A percentile compares a stretch with the other conserved stretches of the same genome.
Evolutionary conservation across 306 rosid genomes (phyloP).

Genomic region (Casuarina cunninghamiana): DNA sequence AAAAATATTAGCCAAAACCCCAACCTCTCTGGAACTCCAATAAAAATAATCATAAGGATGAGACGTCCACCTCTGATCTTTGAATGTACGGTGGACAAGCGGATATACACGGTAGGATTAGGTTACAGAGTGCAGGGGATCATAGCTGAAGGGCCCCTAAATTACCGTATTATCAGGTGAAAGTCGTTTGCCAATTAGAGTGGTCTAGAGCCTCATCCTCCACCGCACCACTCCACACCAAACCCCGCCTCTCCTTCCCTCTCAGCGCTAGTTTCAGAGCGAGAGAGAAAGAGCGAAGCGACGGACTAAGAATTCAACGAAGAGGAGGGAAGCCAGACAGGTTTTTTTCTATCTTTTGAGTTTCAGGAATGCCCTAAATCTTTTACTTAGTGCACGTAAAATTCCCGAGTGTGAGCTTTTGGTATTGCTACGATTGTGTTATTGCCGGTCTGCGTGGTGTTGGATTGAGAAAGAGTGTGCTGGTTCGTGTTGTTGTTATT

Average conservation of each 20-base stretch:
- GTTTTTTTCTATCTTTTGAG: background rate
- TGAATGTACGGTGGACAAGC: background rate
- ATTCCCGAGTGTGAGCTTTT: background rate
- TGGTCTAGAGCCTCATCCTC: slow-evolving; percentile 39
- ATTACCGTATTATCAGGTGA: background rate
- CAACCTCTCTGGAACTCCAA: background rate
- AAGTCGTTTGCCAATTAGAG: background rate
- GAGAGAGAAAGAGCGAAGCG: slow-evolving; percentile 21
- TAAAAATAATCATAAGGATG: background rate
- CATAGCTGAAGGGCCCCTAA: background rate
- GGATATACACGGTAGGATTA: background rate
- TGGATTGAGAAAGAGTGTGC: background rate
- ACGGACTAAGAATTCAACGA: background rate
- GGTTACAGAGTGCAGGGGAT: background rate
- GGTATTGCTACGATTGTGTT: background rate
- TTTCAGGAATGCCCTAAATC: background rate
- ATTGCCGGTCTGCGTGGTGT: background rate
- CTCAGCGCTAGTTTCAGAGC: background rate
- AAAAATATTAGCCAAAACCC: background rate
- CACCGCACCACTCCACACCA: slow-evolving; percentile 1
- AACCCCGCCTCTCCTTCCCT: background rate
- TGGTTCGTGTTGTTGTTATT: background rate
- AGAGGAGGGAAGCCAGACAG: background rate
- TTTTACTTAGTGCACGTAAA: background rate
- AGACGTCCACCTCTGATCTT: background rate